Base-by-base conservation (phyloP, 2,329 filamentous ascomycete genomes). In the Scleromitrula shiraiana region DNA sequence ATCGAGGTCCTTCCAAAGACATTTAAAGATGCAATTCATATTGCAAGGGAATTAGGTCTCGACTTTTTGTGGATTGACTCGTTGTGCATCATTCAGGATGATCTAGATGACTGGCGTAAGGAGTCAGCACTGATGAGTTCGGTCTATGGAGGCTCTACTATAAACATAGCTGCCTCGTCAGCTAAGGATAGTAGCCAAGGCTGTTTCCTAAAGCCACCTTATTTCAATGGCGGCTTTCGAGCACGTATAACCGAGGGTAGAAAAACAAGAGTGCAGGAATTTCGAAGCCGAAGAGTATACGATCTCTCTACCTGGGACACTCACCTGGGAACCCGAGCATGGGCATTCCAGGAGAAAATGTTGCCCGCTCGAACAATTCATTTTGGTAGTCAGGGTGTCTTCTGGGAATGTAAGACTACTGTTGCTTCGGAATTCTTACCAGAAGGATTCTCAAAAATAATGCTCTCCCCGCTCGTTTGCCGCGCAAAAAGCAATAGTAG, bases 11-110 rank as follows among this genome's bases (percentile, higher is more conserved):
- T 52, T 12, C 45, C 50, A 12, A 41, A 36, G 4, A 49, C 37
- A 5, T 60, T 59, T 35, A 38, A 45, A n/a, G 50, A 59, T 36
- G 52, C 53, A n/a, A 44, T 55, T 1, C 19, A 20, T 2, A 49
- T 57, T 17, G 26, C 47, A 20, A 41, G 20, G 20, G 30, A 9
- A 38, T 24, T 55, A 3, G 41, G 41, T 8, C 8, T 58, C 14
- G 33, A 44, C 20, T 56, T 17, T 20, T 4, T 41, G 4, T 41
- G 27, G 39, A 32, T 41, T 32, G 27, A 32, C 26, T 23, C 27
- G 30, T 32, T 41, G 10, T 41, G 39, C 19, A 41, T 41, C 3
- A 41, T 41, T n/a, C 39, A 41, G 12, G n/a, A 51, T 24, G 42
- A 36, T 42, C 42, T 44, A 2, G n/a, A 33, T 8, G 55, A 59